Percentiles rank a stretch among this genome's conserved stretches.
These are phyloP conservation scores for Pestalotiopsis fici DNA, from an alignment of 2,329 filamentous ascomycete genomes.

Conservation along the genomic window DNA sequence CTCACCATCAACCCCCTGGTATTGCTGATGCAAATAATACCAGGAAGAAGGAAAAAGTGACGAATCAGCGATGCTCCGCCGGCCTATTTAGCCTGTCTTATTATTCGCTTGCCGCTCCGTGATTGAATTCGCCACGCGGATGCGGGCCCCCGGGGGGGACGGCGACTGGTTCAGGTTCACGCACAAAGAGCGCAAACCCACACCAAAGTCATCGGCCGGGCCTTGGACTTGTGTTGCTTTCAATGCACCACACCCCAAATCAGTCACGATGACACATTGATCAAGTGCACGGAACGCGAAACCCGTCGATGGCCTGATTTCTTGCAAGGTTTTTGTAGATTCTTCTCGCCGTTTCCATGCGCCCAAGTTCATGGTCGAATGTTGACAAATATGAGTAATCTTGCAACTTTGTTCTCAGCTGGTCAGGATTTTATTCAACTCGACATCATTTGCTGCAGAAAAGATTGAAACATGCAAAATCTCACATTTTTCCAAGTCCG, in stretches of 20 bases:
- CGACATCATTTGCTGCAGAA: too few relatives aligned
- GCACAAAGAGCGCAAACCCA: conserved; percentile 7
- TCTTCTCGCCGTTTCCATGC: not conserved
- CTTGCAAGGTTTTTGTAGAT: not conserved
- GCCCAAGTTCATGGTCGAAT: too few relatives aligned
- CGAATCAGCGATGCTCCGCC: not conserved
- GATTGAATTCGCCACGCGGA: not conserved
- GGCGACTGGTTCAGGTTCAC: conserved; percentile 5
- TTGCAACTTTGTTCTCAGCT: not conserved
- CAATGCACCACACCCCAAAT: not conserved
- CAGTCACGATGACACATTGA: not conserved
- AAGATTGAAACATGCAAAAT: too few relatives aligned
- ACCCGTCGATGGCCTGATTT: not conserved
- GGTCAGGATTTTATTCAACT: not conserved
- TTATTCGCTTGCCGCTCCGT: not conserved
- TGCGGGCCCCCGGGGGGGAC: not conserved
- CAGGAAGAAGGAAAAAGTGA: not conserved
- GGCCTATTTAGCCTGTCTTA: not conserved
- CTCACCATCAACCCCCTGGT: not conserved
- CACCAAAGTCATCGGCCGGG: not conserved
- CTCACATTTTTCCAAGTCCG: too few relatives aligned
- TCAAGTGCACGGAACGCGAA: not conserved
- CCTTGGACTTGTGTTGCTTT: not conserved
- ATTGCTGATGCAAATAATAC: not conserved
- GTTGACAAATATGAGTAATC: not conserved